Conservation (phyloP, 129 eudicot genomes). For the Mikania micrantha region DNA sequence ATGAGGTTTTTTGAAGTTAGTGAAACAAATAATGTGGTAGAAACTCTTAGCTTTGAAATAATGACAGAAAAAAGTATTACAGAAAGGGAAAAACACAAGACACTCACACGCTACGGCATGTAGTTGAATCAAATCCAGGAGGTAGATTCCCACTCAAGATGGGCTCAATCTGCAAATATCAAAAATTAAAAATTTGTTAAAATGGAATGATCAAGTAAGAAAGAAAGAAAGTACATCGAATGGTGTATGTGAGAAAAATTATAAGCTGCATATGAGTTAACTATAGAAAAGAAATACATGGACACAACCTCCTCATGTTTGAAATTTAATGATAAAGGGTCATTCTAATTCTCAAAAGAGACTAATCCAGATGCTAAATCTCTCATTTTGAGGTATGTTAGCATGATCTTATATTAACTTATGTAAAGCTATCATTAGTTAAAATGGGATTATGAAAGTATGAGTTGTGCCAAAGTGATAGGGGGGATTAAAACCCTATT, state of each 20-base stretch:
- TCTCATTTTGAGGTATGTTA: background rate
- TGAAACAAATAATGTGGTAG: constrained; percentile 3
- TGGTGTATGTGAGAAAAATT: background rate
- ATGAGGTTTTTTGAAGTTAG: background rate
- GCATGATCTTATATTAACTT: constrained; percentile 13
- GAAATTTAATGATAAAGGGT: background rate
- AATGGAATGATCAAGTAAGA: background rate
- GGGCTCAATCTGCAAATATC: constrained; percentile 60
- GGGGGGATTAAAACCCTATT: background rate
- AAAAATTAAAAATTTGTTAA: constrained; percentile 6
- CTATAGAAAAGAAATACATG: background rate
- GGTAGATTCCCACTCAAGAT: constrained; percentile 73
- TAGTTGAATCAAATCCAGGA: constrained; percentile 61
- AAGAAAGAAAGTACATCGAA: constrained; percentile 1
- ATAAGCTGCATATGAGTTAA: background rate
- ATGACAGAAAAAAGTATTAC: background rate
- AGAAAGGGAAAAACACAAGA: background rate
- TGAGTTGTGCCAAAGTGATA: background rate
- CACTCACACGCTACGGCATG: constrained; percentile 79
- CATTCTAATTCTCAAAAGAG: constrained; percentile 2
- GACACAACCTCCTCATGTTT: background rate
- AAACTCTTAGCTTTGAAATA: background rate
- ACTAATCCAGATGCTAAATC: constrained; percentile 1
- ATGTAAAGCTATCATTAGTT: background rate
- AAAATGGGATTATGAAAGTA: background rate